These are phyloP conservation scores for Crithidia thermophila DNA, from an alignment of 208 protist genomes.

Conservation along the genomic window DNA sequence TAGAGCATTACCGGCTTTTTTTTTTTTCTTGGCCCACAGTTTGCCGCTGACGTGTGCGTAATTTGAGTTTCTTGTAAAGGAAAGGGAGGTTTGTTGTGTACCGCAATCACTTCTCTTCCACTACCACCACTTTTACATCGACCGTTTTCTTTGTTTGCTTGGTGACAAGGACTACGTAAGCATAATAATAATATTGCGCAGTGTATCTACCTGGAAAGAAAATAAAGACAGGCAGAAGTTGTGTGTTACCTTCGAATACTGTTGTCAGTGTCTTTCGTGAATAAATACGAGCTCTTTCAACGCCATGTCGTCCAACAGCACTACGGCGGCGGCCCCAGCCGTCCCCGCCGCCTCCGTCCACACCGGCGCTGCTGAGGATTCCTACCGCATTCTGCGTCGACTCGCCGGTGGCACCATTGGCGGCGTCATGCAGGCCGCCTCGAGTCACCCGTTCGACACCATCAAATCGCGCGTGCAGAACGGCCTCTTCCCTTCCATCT, in stretches of 20 bases:
- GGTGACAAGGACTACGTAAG: too few relatives aligned
- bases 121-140: too few relatives aligned
- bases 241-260: neutral
- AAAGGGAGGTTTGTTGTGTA: too few relatives aligned
- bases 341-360: conserved; percentile 1
- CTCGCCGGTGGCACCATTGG: conserved; percentile 62
- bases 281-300: neutral
- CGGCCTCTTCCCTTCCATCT: conserved; percentile 55
- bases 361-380: conserved; percentile 18
- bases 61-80: too few relatives aligned
- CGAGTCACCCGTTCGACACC: conserved; percentile 76
- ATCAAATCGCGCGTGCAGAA: conserved; percentile 75
- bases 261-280: neutral
- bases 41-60: too few relatives aligned
- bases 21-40: too few relatives aligned
- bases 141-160: too few relatives aligned
- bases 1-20: too few relatives aligned
- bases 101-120: too few relatives aligned
- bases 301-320: neutral
- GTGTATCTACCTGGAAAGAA: neutral
- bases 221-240: neutral
- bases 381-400: conserved; percentile 45
- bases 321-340: neutral
- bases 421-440: conserved; percentile 63
- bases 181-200: too few relatives aligned